These are phyloP conservation scores for Penicillium taxi DNA, from an alignment of 495 filamentous ascomycete genomes.

Conservation along the genomic window DNA sequence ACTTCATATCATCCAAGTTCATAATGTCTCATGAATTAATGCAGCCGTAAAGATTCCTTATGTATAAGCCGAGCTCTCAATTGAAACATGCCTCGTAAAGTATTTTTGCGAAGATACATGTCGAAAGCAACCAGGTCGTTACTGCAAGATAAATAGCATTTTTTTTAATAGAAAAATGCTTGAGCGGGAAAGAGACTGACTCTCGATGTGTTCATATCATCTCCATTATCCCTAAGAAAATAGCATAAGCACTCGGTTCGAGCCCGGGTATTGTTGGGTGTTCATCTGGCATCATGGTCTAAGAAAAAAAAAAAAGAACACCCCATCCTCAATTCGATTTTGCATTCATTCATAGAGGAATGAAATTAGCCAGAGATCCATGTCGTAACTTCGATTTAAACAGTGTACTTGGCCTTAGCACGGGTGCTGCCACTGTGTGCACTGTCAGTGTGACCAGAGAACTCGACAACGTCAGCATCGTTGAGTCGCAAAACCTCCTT, in stretches of 20 bases:
- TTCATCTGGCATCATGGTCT: no score
- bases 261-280: no score
- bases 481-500: conserved; percentile 80
- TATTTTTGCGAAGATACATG: conserved; percentile 25
- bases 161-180: conserved; percentile 1
- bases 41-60: no score
- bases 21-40: no score
- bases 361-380: no score
- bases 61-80: no score
- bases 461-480: conserved; percentile 71
- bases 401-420: conserved; percentile 88
- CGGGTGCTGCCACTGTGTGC: conserved; percentile 88
- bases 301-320: no score
- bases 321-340: not conserved
- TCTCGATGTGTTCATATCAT: not conserved
- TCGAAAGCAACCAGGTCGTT: conserved; percentile 23
- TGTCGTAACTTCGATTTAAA: no score
- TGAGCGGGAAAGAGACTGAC: not conserved
- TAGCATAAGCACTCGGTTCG: not conserved
- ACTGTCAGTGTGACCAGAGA: conserved; percentile 91
- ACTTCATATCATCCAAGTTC: no score
- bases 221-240: not conserved
- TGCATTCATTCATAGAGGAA: not conserved
- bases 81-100: conserved; percentile 23
- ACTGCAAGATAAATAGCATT: conserved; percentile 7